Conservation (phyloP, 441 rosid genomes). For the Gossypium trilobum region DNA sequence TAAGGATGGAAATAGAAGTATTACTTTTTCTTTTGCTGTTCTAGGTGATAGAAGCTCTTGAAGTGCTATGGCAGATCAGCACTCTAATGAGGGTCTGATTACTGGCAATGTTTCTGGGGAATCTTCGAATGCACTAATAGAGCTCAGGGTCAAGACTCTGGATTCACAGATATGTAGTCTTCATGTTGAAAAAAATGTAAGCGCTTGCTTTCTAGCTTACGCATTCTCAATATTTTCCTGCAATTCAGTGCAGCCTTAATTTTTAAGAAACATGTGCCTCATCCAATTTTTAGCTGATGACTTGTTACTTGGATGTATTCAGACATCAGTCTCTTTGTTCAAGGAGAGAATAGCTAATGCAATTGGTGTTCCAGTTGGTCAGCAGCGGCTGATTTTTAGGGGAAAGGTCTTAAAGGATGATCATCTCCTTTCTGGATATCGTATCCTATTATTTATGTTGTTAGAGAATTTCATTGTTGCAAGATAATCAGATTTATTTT, state of each 20-base stretch:
- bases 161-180: slow-evolving; percentile 65
- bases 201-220: slow-evolving; percentile 14
- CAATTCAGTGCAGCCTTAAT: not conserved
- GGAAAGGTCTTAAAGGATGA: slow-evolving; percentile 92
- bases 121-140: slow-evolving; percentile 44
- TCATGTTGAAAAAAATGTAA: slow-evolving; percentile 67
- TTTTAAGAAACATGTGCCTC: not conserved
- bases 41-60: slow-evolving; percentile 20
- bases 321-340: slow-evolving; percentile 64
- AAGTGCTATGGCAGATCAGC: slow-evolving; percentile 57
- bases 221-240: not conserved
- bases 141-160: slow-evolving; percentile 76
- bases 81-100: slow-evolving; percentile 46
- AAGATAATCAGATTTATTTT: not conserved
- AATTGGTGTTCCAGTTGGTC: slow-evolving; percentile 69
- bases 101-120: slow-evolving; percentile 36
- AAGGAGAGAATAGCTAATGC: slow-evolving; percentile 80
- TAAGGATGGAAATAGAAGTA: not conserved
- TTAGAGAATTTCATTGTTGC: not conserved
- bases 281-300: not conserved
- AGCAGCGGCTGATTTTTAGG: slow-evolving; percentile 83
- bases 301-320: slow-evolving; percentile 22
- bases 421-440: slow-evolving; percentile 79
- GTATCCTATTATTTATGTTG: slow-evolving; percentile 45
- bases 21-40: not conserved